phyloP scores from a whole-genome alignment of 2,329 filamentous ascomycete genomes.

The Thelonectria discophora region DNA sequence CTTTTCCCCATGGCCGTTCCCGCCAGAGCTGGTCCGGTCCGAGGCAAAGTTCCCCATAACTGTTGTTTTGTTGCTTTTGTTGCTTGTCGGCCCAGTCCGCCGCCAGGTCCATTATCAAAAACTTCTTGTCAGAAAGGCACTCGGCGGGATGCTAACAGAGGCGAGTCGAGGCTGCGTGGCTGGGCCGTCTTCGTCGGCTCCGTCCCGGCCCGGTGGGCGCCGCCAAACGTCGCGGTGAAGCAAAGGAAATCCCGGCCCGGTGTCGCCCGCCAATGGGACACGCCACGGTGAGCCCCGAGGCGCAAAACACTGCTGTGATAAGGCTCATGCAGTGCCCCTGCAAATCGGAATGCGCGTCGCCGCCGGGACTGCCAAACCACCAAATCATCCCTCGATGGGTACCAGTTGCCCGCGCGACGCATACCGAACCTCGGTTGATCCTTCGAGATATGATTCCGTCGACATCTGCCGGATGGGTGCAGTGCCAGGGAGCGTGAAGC shows the following conservation, averaged over 20 bases:
- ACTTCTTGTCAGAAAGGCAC: conserved; percentile 24
- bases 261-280: conserved; percentile 2
- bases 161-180: conserved; percentile 17
- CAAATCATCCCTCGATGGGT: conserved; percentile 44
- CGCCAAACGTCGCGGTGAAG: conserved; percentile 13
- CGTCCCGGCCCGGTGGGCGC: conserved; percentile 31
- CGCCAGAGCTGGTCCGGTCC: not conserved
- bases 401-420: conserved; percentile 43
- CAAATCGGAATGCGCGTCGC: conserved; percentile 12
- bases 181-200: conserved; percentile 17
- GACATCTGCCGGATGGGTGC: conserved; percentile 49
- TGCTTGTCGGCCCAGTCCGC: conserved; percentile 29
- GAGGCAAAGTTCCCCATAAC: not conserved
- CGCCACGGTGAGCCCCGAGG: conserved; percentile 21
- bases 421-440: conserved; percentile 41
- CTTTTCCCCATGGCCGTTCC: conserved; percentile 1
- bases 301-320: conserved; percentile 18
- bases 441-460: conserved; percentile 32
- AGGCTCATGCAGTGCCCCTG: conserved; percentile 20
- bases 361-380: not conserved
- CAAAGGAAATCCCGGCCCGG: conserved; percentile 26
- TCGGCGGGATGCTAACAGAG: conserved; percentile 21
- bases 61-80: conserved; percentile 17
- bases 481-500: conserved; percentile 61
- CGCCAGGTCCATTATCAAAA: conserved; percentile 35